Conservation (phyloP, 495 filamentous ascomycete genomes). For the Amniculicola lignicola region DNA sequence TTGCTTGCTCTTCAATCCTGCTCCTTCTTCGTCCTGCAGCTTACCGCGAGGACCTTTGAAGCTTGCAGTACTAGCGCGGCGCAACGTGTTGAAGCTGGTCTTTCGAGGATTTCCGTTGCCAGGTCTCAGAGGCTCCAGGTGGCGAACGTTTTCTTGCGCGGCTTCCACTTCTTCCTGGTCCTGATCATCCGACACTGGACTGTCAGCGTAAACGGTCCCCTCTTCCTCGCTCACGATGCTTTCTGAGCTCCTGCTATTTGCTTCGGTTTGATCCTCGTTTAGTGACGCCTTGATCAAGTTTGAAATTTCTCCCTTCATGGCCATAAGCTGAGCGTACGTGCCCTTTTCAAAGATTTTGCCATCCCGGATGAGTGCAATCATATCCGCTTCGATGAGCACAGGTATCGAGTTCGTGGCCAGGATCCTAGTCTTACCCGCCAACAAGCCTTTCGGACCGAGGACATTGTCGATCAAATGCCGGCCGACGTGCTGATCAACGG, state of each 20-base stretch:
- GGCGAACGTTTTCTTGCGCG: constrained; percentile 62
- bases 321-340: constrained; percentile 83
- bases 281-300: constrained; percentile 78
- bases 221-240: constrained; percentile 55
- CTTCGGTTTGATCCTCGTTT: constrained; percentile 57
- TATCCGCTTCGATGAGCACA: constrained; percentile 82
- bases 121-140: constrained; percentile 68
- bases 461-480: constrained; percentile 92
- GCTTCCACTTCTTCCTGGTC: constrained; percentile 62
- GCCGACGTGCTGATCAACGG: constrained; percentile 97
- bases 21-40: constrained; percentile 76
- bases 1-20: constrained; percentile 69
- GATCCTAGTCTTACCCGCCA: constrained; percentile 83
- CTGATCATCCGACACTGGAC: constrained; percentile 45
- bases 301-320: constrained; percentile 87
- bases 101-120: constrained; percentile 49
- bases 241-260: constrained; percentile 47
- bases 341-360: constrained; percentile 83
- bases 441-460: constrained; percentile 76
- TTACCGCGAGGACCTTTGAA: constrained; percentile 84
- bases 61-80: constrained; percentile 86
- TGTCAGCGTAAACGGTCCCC: constrained; percentile 52
- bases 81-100: constrained; percentile 69
- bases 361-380: constrained; percentile 76
- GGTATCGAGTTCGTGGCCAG: constrained; percentile 96